These are phyloP conservation scores for Trichoderma pleuroti DNA, from an alignment of 2,329 filamentous ascomycete species.

Conservation along the genomic window DNA sequence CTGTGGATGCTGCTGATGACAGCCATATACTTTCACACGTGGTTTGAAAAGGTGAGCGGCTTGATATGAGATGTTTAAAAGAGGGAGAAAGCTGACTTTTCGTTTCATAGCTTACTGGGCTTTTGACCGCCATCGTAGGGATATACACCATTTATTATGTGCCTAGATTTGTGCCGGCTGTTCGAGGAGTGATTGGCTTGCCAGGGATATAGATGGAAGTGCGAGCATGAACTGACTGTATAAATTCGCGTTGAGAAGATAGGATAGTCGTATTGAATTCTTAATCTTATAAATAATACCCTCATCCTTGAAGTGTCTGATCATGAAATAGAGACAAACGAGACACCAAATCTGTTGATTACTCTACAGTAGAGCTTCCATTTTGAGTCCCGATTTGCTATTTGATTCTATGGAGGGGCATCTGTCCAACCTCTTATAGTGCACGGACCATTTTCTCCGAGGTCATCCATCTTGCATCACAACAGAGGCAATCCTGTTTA, in stretches of 20 bases:
- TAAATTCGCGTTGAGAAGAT: neutral
- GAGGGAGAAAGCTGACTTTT: constrained; percentile 25
- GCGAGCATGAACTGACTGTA: neutral
- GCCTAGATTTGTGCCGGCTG: constrained; percentile 46
- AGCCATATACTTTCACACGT: constrained; percentile 96
- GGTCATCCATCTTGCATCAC: neutral
- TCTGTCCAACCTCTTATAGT: neutral
- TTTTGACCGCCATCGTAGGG: constrained; percentile 45
- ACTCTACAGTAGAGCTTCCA: neutral
- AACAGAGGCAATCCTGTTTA: neutral
- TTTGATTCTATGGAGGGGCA: neutral
- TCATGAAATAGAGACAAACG: neutral
- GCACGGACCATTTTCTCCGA: constrained; percentile 8
- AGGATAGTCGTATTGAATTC: neutral
- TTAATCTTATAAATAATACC: neutral
- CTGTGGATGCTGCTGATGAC: constrained; percentile 99
- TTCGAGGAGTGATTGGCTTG: constrained; percentile 46
- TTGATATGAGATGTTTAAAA: neutral
- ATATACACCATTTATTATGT: constrained; percentile 52
- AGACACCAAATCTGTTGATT: neutral
- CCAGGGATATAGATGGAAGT: constrained; percentile 45
- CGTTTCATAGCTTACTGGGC: constrained; percentile 47
- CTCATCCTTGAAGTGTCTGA: neutral
- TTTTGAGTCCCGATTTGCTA: neutral
- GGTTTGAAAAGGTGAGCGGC: constrained; percentile 84